Evolutionary conservation across 768 basidiomycete genomes (phyloP).

Genomic region (Trichaptum fuscoviolaceum): DNA sequence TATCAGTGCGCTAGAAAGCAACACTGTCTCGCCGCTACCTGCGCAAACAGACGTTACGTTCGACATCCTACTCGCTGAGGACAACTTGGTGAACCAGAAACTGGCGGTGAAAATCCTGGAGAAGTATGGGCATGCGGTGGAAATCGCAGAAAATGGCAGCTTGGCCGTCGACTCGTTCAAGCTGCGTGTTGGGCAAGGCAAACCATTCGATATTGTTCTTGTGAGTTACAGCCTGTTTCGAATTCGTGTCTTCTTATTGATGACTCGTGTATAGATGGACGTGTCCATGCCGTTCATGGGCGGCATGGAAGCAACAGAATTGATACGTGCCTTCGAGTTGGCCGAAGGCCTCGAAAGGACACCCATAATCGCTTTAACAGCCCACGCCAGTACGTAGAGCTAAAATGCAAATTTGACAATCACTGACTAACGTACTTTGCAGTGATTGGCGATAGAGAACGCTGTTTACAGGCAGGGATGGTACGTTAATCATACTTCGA

Average conservation of each 20-base stretch:
- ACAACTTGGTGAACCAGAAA: conserved; percentile 95
- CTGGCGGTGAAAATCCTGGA: conserved; percentile 95
- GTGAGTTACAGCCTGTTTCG: conserved; percentile 39
- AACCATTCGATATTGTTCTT: conserved; percentile 88
- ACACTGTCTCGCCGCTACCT: conserved; percentile 84
- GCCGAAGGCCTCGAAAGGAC: conserved; percentile 63
- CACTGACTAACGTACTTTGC: conserved; percentile 8
- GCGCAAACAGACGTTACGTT: conserved; percentile 82
- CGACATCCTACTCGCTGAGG: conserved; percentile 94
- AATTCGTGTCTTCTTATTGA: conserved; percentile 6
- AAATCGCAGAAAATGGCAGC: conserved; percentile 96
- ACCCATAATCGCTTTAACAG: conserved; percentile 95
- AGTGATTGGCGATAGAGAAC: conserved; percentile 88
- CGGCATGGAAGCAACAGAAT: conserved; percentile 94
- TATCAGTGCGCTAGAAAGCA: conserved; percentile 90
- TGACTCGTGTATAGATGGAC: conserved; percentile 66
- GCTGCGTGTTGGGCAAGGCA: conserved; percentile 58
- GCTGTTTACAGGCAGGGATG: conserved; percentile 70
- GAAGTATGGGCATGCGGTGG: conserved; percentile 91
- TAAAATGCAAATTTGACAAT: not conserved
- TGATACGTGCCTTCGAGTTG: conserved; percentile 82
- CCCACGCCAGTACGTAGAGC: conserved; percentile 80
- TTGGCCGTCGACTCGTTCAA: conserved; percentile 92
- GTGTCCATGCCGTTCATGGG: conserved; percentile 99
- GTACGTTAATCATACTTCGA: conserved; percentile 13